Evolutionary conservation across 2,329 filamentous ascomycete genomes (phyloP), one percentile per base, ranked within the genome.

Genomic region (Exophiala calicioides): DNA sequence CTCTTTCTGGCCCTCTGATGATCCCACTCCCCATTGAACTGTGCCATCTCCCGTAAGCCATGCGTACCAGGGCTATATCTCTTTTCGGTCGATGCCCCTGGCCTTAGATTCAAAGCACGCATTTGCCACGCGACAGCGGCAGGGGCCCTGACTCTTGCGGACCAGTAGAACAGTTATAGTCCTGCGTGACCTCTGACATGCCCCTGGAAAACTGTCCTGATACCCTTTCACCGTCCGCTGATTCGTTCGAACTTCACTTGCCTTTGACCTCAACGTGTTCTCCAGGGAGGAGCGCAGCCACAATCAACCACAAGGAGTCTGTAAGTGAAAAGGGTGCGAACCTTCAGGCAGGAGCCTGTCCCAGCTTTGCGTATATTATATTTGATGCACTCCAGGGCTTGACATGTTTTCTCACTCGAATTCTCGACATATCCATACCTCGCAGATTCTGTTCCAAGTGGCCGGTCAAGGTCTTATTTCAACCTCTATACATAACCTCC

Each of bases 121-220:
- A 24, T 52, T 52, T 48, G 49, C 49, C 49, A 52, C 49, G 24
- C 35, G 30, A 34, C 44, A 44, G n/a, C 18, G 37, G 35, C 35
- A 52, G 34, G 32, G 26, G 44, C 21, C 42, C n/a, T n/a, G 31
- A 27, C 23, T 18, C 42, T 34, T 20, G n/a, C 45, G 40, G 31
- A 30, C 44, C 44, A 41, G 37, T 39, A 37, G 20, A 34, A 9
- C 5, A 23, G 33, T 21, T 15, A 23, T 13, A 50, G 12, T 12
- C 40, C 18, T 36, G n/a, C n/a, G n/a, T n/a, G n/a, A n/a, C n/a
- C 24, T 24, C 32, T 42, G 36, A 5, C 6, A 23, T n/a, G n/a
- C 32, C 15, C 10, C 8, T 36, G 31, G 23, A 41, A 39, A 31
- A 38, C 24, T 36, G 18, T 24, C 38, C 38, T 37, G 26, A 36